Evolutionary conservation across 352 stramenopile genomes (phyloP).

Genomic region (Globisporangium ultimum): DNA sequence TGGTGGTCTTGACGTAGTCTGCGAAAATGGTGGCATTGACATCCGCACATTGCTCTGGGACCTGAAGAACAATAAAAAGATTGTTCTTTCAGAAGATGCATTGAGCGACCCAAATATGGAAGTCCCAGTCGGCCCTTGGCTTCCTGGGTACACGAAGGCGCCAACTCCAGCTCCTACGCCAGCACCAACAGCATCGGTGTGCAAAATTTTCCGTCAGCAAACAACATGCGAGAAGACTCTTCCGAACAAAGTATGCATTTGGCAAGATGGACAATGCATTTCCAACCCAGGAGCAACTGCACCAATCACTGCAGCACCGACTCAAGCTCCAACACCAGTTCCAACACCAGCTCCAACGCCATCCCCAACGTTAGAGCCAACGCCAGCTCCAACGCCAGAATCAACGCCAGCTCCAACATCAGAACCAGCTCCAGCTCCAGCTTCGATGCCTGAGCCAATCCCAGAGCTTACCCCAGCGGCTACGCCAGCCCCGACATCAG

Average conservation of each 20-base stretch:
- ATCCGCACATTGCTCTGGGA: conserved; percentile 32
- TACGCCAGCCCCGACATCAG: neutral
- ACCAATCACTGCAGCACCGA: neutral
- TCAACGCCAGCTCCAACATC: neutral
- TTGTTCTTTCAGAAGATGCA: conserved; percentile 20
- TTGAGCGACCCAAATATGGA: conserved; percentile 20
- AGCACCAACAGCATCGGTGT: conserved; percentile 22
- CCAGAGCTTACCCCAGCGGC: neutral
- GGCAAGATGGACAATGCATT: conserved; percentile 15
- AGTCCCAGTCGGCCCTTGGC: conserved; percentile 22
- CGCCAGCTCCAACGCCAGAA: conserved; percentile 1
- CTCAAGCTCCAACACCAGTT: neutral
- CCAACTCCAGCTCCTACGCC: conserved; percentile 20
- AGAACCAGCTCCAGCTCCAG: conserved; percentile 1
- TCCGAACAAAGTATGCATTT: conserved; percentile 23
- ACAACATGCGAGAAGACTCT: conserved; percentile 25
- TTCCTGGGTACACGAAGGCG: conserved; percentile 14
- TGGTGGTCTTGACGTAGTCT: conserved; percentile 21
- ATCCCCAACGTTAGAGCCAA: neutral
- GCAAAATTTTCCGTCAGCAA: conserved; percentile 25
- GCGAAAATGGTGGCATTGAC: conserved; percentile 31
- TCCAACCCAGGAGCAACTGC: conserved; percentile 9
- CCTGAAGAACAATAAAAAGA: conserved; percentile 19
- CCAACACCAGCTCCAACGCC: conserved; percentile 1
- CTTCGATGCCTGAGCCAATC: neutral